Evolutionary conservation across 208 protist species (phyloP).

Genomic region (Angomonas deanei): DNA sequence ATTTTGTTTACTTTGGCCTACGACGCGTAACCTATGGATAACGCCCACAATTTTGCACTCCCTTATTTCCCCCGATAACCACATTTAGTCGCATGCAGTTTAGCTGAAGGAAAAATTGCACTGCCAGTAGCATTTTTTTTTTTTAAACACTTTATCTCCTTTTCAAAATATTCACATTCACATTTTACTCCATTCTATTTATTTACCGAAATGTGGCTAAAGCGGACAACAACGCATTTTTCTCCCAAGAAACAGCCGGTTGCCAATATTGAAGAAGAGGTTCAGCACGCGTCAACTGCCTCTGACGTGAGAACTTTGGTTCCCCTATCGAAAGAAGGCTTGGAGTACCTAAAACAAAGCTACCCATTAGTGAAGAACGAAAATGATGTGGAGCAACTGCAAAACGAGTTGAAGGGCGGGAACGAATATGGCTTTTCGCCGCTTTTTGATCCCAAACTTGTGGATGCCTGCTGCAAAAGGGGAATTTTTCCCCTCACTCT

Average conservation of each 20-base stretch:
- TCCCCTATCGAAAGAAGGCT: background rate
- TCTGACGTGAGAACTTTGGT: background rate
- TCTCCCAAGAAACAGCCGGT: background rate
- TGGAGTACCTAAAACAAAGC: background rate
- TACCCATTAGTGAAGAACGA: constrained; percentile 8
- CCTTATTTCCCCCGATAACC: background rate
- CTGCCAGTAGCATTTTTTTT: no score
- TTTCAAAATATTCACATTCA: no score
- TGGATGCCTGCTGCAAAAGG: constrained; percentile 61
- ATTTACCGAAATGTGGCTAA: background rate
- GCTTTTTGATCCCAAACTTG: constrained; percentile 55
- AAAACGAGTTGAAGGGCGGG: constrained; percentile 14
- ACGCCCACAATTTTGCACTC: no score
- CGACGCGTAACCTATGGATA: no score
- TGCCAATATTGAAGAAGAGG: background rate
- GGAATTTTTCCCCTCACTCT: constrained; percentile 73
- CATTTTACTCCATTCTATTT: no score
- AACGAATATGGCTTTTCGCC: constrained; percentile 63
- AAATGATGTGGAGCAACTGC: constrained; percentile 37
- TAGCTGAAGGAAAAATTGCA: no score
- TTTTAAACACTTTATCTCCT: background rate
- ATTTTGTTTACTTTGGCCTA: background rate
- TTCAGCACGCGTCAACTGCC: background rate
- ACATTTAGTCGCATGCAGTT: no score
- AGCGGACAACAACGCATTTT: constrained; percentile 1